Percentiles rank a stretch among this genome's conserved stretches.
phyloP scores from a whole-genome alignment of 202 grass and related monocot genomes.

The Elaeis oleifera region DNA sequence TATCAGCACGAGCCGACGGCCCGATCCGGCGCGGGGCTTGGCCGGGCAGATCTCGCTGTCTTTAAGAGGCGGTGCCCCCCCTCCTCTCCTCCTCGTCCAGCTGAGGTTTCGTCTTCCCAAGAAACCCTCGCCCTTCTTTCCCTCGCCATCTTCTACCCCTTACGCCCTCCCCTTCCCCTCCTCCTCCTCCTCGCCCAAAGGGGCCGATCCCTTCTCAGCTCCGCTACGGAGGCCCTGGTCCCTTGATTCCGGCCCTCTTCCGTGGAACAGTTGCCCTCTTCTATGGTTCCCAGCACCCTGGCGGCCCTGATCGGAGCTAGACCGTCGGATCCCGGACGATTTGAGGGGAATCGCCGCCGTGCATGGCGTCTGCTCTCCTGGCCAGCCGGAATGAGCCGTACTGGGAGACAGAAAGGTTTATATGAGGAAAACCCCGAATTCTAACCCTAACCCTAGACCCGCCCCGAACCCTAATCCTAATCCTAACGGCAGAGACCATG shows the following conservation, averaged over 20 bases:
- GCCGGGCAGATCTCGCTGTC: too few relatives aligned
- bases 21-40: too few relatives aligned
- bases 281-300: not conserved
- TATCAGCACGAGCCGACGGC: too few relatives aligned
- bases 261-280: not conserved
- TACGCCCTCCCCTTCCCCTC: too few relatives aligned
- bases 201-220: not conserved
- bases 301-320: not conserved
- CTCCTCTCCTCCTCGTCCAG: too few relatives aligned
- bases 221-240: not conserved
- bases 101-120: not conserved
- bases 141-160: too few relatives aligned
- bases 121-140: constrained; percentile 22
- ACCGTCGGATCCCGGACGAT: too few relatives aligned
- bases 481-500: not conserved
- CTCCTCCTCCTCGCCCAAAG: not conserved
- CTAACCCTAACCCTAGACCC: constrained; percentile 40
- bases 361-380: constrained; percentile 80
- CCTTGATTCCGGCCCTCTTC: too few relatives aligned
- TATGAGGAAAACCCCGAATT: constrained; percentile 39
- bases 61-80: too few relatives aligned
- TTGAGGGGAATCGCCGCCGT: constrained; percentile 12
- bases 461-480: constrained; percentile 11
- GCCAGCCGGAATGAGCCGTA: constrained; percentile 67
- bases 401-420: constrained; percentile 45